Evolutionary conservation across 768 basidiomycete species (phyloP), one percentile per base, ranked within the genome.

Genomic region (Zangia roseola): DNA sequence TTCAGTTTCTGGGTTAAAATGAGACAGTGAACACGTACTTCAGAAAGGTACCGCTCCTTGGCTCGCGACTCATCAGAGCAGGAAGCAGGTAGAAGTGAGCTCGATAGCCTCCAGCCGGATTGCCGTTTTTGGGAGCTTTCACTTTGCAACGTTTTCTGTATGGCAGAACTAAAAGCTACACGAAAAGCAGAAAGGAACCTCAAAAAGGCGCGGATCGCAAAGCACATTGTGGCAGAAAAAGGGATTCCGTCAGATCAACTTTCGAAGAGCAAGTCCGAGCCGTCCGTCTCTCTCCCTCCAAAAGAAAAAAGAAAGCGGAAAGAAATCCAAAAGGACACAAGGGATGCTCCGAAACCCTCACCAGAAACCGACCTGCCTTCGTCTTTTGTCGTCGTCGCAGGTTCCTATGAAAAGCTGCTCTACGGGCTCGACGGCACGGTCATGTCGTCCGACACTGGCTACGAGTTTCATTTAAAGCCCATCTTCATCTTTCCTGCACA

Each of bases 401-500:
- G 97, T 0, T 91, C 94, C 16, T 99, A 98, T 68, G 97, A 99
- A 74, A 97, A 94, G 61, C 75, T 98, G 14, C 77, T 99, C 16
- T 98, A 97, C 58, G 94, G 94, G 12, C 74, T 97, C 16, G 79
- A 91, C 50, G 91, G 87, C 30, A 73, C 80, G 0, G 71, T 81
- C 38, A 68, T 71, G 16, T 39, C 56, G 47, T 48, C 65, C 4
- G 58, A 58, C 35, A 43, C 64, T 40, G 60, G 62, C 21, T 67
- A 69, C 53, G 59, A 62, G 42, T 73, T 75, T 45, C 53, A 65
- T 19, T 61, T 95, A 24, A 81, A 83, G 46, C 93, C 97, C 0
- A 78, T 90, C 37, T 99, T 99, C 70, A 91, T 93, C 54, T 99
- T 99, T 71, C 94, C 97, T 24, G 97, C 97, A 0, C 97, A 99